Evolutionary conservation across 2,329 filamentous ascomycete species (phyloP), one percentile per base, ranked within the genome.

Genomic region (Metarhizium guizhouense): DNA sequence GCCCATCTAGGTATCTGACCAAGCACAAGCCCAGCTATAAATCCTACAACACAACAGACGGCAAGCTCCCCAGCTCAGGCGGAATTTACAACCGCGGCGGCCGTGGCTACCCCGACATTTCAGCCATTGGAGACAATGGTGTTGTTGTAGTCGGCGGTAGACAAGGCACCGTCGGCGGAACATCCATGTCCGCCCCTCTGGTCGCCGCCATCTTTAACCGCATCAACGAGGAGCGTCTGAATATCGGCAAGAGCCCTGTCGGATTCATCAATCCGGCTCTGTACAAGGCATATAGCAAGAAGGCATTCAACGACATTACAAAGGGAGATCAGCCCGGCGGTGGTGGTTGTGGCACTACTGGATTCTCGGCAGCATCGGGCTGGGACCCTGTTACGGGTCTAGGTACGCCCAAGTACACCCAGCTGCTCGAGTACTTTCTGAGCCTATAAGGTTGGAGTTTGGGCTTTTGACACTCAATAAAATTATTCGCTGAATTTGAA

Each of bases 71-170:
- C 38, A 54, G 25, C 25, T 25, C 51, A 6, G 47, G 34, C 3
- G 60, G 60, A 4, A 54, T 61, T n/a, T 80, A 75, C 69, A 77
- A 79, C 63, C 74, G 74, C 59, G 71, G 68, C 4, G 68, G 72
- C 53, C 71, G 77, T 30, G 77, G 73, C 1, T 78, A 72, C 59
- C 78, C 78, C 1, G 78, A 81, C 54, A 67, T 77, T n/a, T 63
- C 68, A 2, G 74, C 72, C 30, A 73, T 75, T 29, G 75, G 74
- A 3, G 43, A 47, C 20, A 14, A 47, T 16, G 16, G 43, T n/a
- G 16, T 47, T 47, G 43, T 47, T n/a, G 43, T 47, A 25, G 20
- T n/a, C 43, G 10, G 20, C 2, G 43, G 43, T 7, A n/a, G 16
- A 4, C 43, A 13, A 25, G 20, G 16, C 43, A 47, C 11, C 2